Base-by-base conservation (phyloP, 768 basidiomycete genomes). In the Lentinula lateritia region DNA sequence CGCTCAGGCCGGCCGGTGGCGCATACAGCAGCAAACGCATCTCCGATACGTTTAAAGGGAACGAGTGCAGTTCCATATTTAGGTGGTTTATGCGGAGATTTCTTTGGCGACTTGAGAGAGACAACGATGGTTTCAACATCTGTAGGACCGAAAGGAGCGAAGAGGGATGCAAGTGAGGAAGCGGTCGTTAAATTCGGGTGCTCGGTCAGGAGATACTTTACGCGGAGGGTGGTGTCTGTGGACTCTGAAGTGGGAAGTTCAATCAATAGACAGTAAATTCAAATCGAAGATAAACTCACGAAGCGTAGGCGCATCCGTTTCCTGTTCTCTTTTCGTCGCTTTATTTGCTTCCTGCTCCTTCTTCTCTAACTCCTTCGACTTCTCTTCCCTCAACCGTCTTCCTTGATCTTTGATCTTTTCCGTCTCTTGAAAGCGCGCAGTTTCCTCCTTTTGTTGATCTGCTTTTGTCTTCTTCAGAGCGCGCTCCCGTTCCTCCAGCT, bases 361-460 rank as follows among this genome's bases (percentile, higher is more conserved):
- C 65, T 73, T 73, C 65, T 72, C 74, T 52, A 83, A 50, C 60
- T 80, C 84, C 60, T 77, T 80, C 66, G 87, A 86, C 62, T 79
- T 83, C 68, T 90, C 85, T 70, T 91, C 88, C 56, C 87, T 75
- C 69, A 92, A 65, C 60, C 77, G 76, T 64, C 86, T 76, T 0
- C 92, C 92, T 63, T 88, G 86, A 48, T 90, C 89, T 71, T 88
- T 90, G 56, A 93, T 85, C 43, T 77, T 79, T 69, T 90, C 90
- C 2, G 85, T 86, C 69, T 89, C 85, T 6, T 81, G 76, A 74
- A 81, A 82, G 58, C 77, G 72, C 50, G 75, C 78, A 3, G 73
- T 74, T 68, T 84, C 82, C 64, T 87, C 83, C 64, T 82, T 78
- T 62, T 83, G 79, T 65, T 84, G 83, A n/a, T 86, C 88, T 55